A percentile compares a stretch with the other conserved stretches of the same genome.
Evolutionary conservation across 495 filamentous ascomycete species (phyloP).

Genomic region (Neurospora cerealis): DNA sequence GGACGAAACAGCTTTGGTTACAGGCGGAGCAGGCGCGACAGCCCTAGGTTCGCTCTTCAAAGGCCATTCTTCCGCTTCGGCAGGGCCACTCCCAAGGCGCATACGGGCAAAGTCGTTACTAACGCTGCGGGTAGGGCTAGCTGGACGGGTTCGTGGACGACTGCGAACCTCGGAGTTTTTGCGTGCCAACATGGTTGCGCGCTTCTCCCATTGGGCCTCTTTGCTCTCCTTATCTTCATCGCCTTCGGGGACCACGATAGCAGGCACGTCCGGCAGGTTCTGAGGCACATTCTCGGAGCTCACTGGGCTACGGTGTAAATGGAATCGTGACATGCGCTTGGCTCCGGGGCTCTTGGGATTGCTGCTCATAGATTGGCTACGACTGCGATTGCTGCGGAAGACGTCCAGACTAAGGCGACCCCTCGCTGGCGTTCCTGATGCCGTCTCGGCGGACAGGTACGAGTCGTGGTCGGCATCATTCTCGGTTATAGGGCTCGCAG

Average conservation of each 20-base stretch:
- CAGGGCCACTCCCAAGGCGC: slow-evolving; percentile 7
- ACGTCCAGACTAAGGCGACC: slow-evolving; percentile 19
- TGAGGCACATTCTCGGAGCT: slow-evolving; percentile 67
- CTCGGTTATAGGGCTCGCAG: slow-evolving; percentile 34
- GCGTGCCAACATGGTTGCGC: slow-evolving; percentile 74
- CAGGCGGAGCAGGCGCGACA: slow-evolving; percentile 6
- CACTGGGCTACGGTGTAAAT: slow-evolving; percentile 48
- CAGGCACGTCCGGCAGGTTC: slow-evolving; percentile 53
- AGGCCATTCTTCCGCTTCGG: neutral
- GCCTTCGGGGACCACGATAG: slow-evolving; percentile 41
- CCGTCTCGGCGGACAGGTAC: slow-evolving; percentile 26
- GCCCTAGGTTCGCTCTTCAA: neutral
- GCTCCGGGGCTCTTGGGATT: slow-evolving; percentile 24
- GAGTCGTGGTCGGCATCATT: slow-evolving; percentile 15
- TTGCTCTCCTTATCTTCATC: slow-evolving; percentile 31
- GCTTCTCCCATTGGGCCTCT: slow-evolving; percentile 67
- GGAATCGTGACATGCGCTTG: slow-evolving; percentile 57
- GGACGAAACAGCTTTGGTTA: slow-evolving; percentile 29
- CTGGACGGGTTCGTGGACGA: slow-evolving; percentile 30
- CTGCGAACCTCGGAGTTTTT: slow-evolving; percentile 45
- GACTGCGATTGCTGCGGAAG: slow-evolving; percentile 36
- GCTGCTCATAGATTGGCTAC: slow-evolving; percentile 35
- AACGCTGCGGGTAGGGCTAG: slow-evolving; percentile 17
- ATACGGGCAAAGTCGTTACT: slow-evolving; percentile 14
- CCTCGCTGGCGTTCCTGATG: slow-evolving; percentile 7